A percentile compares a stretch with the other conserved stretches of the same genome.
Conservation (phyloP, 2,329 filamentous ascomycete genomes). For the Ophiosphaerella herpotricha region DNA sequence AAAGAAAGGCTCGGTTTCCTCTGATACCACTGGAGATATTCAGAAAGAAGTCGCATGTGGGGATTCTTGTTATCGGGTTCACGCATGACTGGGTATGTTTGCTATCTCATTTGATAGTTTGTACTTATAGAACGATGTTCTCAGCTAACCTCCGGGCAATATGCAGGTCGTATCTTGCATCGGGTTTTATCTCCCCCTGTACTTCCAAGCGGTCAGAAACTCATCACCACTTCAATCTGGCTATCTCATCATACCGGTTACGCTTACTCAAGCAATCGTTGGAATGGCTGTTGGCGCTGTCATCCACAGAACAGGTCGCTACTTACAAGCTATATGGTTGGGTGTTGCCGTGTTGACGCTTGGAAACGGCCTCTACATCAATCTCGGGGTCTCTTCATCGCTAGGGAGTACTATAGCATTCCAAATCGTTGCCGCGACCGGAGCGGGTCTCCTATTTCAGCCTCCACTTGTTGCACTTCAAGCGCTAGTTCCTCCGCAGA, state of each 20-base stretch:
- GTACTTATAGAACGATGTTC: too few species aligned
- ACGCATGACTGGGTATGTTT: too few species aligned
- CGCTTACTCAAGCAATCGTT: slow-evolving; percentile 43
- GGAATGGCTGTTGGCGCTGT: slow-evolving; percentile 50
- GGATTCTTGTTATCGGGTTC: slow-evolving; percentile 38
- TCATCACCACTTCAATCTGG: slow-evolving; percentile 61
- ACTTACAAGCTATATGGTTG: slow-evolving; percentile 26
- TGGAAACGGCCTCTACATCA: slow-evolving; percentile 19
- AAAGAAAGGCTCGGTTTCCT: slow-evolving; percentile 64
- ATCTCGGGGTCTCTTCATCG: slow-evolving; percentile 2
- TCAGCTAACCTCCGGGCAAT: slow-evolving; percentile 26
- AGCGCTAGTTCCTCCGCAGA: slow-evolving; percentile 51
- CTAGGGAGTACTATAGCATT: slow-evolving; percentile 47
- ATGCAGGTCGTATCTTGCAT: slow-evolving; percentile 61
- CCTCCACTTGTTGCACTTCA: slow-evolving; percentile 59
- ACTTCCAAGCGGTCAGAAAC: slow-evolving; percentile 68
- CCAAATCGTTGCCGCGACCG: slow-evolving; percentile 53
- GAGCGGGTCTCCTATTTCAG: slow-evolving; percentile 55
- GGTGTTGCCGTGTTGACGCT: slow-evolving; percentile 14
- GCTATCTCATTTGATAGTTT: too few species aligned
- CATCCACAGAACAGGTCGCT: slow-evolving; percentile 45
- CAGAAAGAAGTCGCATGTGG: slow-evolving; percentile 56
- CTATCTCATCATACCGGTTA: slow-evolving; percentile 63
- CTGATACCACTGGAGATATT: slow-evolving; percentile 68
- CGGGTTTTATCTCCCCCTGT: slow-evolving; percentile 71